phyloP scores from a whole-genome alignment of 768 basidiomycete genomes.

The Xanthoconium purpureum region DNA sequence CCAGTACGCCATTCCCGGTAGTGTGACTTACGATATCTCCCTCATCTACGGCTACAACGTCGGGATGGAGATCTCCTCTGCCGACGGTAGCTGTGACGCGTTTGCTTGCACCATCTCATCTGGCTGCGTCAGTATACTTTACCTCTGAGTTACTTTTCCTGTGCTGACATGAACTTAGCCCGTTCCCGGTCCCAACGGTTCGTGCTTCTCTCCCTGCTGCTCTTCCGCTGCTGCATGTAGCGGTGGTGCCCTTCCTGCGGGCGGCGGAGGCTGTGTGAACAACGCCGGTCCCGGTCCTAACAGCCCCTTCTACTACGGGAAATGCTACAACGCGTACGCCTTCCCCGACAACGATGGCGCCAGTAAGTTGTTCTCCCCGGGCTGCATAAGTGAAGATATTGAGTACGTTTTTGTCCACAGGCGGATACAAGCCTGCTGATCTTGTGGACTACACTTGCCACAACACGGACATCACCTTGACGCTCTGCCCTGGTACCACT shows the following conservation, averaged over 20 bases:
- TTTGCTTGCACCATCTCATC: conserved; percentile 32
- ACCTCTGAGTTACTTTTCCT: neutral
- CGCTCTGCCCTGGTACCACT: conserved; percentile 28
- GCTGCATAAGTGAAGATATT: neutral
- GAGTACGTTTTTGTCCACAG: conserved; percentile 6
- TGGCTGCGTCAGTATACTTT: conserved; percentile 26
- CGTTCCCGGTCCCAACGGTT: conserved; percentile 24
- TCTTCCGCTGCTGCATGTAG: conserved; percentile 28
- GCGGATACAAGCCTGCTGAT: conserved; percentile 27
- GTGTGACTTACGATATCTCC: conserved; percentile 33
- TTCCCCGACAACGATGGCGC: conserved; percentile 35
- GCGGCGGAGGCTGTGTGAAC: conserved; percentile 28
- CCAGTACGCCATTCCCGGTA: conserved; percentile 25
- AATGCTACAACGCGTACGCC: conserved; percentile 31
- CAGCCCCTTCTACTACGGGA: conserved; percentile 28
- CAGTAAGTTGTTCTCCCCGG: conserved; percentile 8
- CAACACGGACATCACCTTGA: conserved; percentile 29
- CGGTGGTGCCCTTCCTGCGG: conserved; percentile 26
- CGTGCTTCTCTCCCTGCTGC: conserved; percentile 32
- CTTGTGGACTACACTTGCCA: conserved; percentile 29
- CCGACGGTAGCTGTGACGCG: conserved; percentile 23
- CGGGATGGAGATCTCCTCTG: conserved; percentile 33
- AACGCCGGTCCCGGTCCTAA: conserved; percentile 31
- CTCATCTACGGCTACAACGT: conserved; percentile 35
- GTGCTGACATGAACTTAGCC: conserved; percentile 19